These are phyloP conservation scores for Lachnellula willkommii DNA, from an alignment of 2,329 filamentous ascomycete genomes.

Conservation along the genomic window DNA sequence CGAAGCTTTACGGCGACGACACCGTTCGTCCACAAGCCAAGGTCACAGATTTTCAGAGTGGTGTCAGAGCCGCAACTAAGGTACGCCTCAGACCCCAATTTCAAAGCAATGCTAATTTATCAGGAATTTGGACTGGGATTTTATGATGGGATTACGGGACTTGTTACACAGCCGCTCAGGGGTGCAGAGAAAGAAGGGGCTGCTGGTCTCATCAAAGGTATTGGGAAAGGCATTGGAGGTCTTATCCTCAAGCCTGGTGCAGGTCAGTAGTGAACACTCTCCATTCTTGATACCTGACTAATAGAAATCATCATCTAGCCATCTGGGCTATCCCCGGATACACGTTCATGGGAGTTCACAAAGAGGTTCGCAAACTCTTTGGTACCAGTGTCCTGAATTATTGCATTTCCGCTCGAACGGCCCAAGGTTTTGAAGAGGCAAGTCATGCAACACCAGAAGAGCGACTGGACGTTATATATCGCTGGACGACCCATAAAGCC, in stretches of 20 bases:
- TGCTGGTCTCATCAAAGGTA: slow-evolving; percentile 67
- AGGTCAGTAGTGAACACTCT: slow-evolving; percentile 42
- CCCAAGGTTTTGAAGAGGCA: slow-evolving; percentile 68
- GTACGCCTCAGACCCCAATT: slow-evolving; percentile 29
- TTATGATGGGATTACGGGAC: slow-evolving; percentile 74
- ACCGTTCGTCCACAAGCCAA: slow-evolving; percentile 73
- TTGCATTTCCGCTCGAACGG: slow-evolving; percentile 69
- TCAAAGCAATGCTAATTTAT: neutral
- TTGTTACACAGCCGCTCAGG: slow-evolving; percentile 71
- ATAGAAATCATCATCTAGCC: slow-evolving; percentile 34
- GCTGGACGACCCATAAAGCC: slow-evolving; percentile 41
- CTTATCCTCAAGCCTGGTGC: slow-evolving; percentile 77
- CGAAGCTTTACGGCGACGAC: slow-evolving; percentile 77
- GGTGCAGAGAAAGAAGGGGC: slow-evolving; percentile 62
- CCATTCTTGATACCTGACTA: neutral
- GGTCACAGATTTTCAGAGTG: slow-evolving; percentile 71
- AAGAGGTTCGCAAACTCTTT: slow-evolving; percentile 67
- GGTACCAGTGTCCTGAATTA: slow-evolving; percentile 70
- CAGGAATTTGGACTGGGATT: slow-evolving; percentile 69
- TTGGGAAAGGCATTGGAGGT: slow-evolving; percentile 80
- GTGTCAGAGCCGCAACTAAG: slow-evolving; percentile 71
- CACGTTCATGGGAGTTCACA: slow-evolving; percentile 75
- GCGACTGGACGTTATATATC: slow-evolving; percentile 55
- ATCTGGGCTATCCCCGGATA: slow-evolving; percentile 73
- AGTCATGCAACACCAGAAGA: slow-evolving; percentile 51